Base-by-base conservation (phyloP, 805 yeast genomes). In the Teunomyces panamensis region DNA sequence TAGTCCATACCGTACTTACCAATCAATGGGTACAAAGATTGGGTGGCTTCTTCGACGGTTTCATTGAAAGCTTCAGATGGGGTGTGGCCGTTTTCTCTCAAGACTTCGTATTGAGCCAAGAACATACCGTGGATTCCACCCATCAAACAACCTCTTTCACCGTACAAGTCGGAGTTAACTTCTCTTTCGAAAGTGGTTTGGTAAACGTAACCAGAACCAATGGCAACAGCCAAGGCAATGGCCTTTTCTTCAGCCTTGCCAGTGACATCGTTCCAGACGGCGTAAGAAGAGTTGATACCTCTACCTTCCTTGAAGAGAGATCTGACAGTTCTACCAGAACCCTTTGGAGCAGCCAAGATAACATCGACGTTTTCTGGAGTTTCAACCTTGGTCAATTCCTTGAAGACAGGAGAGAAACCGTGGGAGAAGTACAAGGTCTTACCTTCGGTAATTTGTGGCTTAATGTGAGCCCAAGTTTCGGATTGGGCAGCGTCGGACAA, bases 61-160 rank as follows among this genome's bases (percentile, higher is more conserved):
- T 94, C 99, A 79, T 94, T 94, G 91, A 94, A 94, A 65, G 99
- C 98, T 83, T 94, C 99, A 53, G 97, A 89, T 80, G 99, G 99
- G 59, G 97, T 82, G 85, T 94, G 99, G 59, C 99, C 99, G 73
- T 95, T 90, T 82, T 92, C 98, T 81, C 99, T 91, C 74, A 94
- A 85, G 55, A 94, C 99, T 79, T 94, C 99, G 84, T 94, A 94
- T 82, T 94, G 99, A 63, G 99, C 99, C 69, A 94, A 84, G 94
- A 94, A 94, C 98, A 94, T 94, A 84, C 99, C 99, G 83, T 94
- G 99, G 81, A 94, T 92, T 84, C 98, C 98, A 74, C 98, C 99
- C 99, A 92, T 94, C 64, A 94, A 82, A 80, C 98, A 94, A 72
- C 99, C 99, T 83, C 99, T 89, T 84, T 94, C 99, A 80, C 99